These are phyloP conservation scores for Condylostoma magnum DNA, from an alignment of 169 alveolate genomes.

Conservation along the genomic window DNA sequence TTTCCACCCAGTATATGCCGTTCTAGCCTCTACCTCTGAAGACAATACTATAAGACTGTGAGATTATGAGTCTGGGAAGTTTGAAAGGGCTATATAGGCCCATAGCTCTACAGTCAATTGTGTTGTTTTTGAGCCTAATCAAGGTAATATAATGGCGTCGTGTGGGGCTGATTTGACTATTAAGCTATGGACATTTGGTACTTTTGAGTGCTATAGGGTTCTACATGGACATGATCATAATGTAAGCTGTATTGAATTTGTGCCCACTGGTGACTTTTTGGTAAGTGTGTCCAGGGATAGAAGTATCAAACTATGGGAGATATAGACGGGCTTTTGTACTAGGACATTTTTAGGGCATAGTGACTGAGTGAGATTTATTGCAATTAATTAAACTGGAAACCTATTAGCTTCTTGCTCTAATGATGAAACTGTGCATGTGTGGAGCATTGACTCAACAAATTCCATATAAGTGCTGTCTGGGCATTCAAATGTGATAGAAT, in stretches of 20 bases:
- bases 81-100: conserved; percentile 69
- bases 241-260: conserved; percentile 70
- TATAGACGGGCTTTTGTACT: conserved; percentile 71
- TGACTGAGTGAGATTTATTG: conserved; percentile 70
- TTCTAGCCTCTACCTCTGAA: conserved; percentile 78
- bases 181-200: conserved; percentile 67
- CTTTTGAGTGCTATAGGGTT: conserved; percentile 48
- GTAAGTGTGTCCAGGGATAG: conserved; percentile 78
- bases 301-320: conserved; percentile 84
- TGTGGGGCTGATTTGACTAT: conserved; percentile 81
- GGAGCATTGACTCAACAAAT: conserved; percentile 49
- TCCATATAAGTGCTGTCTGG: conserved; percentile 36
- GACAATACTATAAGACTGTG: conserved; percentile 86
- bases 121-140: conserved; percentile 52
- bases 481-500: conserved; percentile 64
- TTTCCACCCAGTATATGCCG: conserved; percentile 59
- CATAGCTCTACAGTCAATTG: conserved; percentile 66
- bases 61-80: conserved; percentile 77
- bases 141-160: conserved; percentile 72
- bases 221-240: conserved; percentile 87
- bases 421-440: conserved; percentile 49
- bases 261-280: conserved; percentile 78
- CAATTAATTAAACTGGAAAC: conserved; percentile 40
- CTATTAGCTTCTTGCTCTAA: conserved; percentile 48
- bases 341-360: conserved; percentile 74